Conservation (phyloP, 768 basidiomycete genomes). For the Pholiota conissans region DNA sequence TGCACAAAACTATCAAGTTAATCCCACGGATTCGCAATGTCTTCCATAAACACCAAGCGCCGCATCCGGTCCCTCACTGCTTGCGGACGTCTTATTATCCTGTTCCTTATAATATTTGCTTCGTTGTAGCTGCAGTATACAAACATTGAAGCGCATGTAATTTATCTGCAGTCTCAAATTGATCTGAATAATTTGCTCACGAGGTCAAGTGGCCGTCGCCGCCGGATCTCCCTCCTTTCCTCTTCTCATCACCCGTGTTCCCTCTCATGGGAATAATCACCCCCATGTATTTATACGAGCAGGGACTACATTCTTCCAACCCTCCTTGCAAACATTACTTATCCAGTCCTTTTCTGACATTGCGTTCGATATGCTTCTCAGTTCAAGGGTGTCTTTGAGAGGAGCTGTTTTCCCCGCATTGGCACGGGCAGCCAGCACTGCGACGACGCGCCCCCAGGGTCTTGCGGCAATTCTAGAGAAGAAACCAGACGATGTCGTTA, state of each 20-base stretch:
- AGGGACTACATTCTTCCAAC: slow-evolving; percentile 1
- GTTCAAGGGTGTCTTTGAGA: slow-evolving; percentile 10
- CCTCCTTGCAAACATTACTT: slow-evolving; percentile 5
- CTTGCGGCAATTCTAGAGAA: slow-evolving; percentile 60
- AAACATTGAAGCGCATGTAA: slow-evolving; percentile 7
- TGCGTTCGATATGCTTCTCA: slow-evolving; percentile 11
- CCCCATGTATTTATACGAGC: neutral
- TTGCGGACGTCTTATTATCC: neutral
- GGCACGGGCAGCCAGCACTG: slow-evolving; percentile 41
- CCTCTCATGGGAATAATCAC: slow-evolving; percentile 4
- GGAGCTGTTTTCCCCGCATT: slow-evolving; percentile 21
- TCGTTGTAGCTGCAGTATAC: neutral
- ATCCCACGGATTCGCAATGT: neutral
- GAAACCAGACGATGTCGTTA: slow-evolving; percentile 83
- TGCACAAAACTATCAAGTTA: neutral
- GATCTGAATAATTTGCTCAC: slow-evolving; percentile 2
- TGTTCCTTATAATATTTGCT: neutral
- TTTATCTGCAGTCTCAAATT: slow-evolving; percentile 4
- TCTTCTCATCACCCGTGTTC: neutral
- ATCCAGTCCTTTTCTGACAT: neutral
- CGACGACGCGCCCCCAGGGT: slow-evolving; percentile 40
- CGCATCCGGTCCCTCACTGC: neutral
- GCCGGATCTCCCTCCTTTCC: slow-evolving; percentile 3
- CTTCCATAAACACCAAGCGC: neutral
- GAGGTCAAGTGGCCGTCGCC: neutral